Conservation (phyloP, 768 basidiomycete species). For the Collybiopsis confluens region DNA sequence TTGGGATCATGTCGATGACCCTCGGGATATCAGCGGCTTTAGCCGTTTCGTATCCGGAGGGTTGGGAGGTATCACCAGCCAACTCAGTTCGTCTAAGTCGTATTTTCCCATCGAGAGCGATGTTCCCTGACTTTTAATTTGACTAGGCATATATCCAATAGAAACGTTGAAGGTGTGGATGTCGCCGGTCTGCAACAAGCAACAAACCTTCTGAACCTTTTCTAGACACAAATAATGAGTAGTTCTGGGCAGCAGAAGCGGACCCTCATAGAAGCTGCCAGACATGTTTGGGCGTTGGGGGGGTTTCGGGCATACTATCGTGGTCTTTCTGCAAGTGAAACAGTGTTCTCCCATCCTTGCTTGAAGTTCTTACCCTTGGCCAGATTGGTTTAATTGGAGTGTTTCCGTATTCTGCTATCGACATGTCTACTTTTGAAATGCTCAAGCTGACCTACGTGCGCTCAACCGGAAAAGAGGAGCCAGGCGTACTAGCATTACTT, state of each 20-base stretch:
- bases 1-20: slow-evolving; percentile 87
- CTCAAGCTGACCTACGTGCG: slow-evolving; percentile 87
- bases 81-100: slow-evolving; percentile 61
- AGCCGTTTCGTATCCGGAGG: slow-evolving; percentile 96
- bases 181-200: neutral
- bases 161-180: slow-evolving; percentile 83
- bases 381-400: slow-evolving; percentile 95
- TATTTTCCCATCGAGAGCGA: too few relatives aligned
- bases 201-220: slow-evolving; percentile 1
- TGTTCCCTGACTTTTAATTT: too few relatives aligned
- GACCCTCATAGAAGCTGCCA: slow-evolving; percentile 57
- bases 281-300: slow-evolving; percentile 74
- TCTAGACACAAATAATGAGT: slow-evolving; percentile 95
- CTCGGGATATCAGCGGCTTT: slow-evolving; percentile 81
- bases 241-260: slow-evolving; percentile 58
- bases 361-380: slow-evolving; percentile 1
- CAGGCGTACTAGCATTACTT: slow-evolving; percentile 80
- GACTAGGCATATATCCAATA: slow-evolving; percentile 87
- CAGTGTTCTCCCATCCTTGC: neutral
- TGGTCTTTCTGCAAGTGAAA: slow-evolving; percentile 71
- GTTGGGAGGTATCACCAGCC: slow-evolving; percentile 90
- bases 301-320: slow-evolving; percentile 85
- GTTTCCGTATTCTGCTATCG: slow-evolving; percentile 95
- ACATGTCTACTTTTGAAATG: slow-evolving; percentile 96
- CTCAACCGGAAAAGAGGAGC: slow-evolving; percentile 86